Base-by-base conservation (phyloP, 257 asterid genomes). In the Rhazya stricta region DNA sequence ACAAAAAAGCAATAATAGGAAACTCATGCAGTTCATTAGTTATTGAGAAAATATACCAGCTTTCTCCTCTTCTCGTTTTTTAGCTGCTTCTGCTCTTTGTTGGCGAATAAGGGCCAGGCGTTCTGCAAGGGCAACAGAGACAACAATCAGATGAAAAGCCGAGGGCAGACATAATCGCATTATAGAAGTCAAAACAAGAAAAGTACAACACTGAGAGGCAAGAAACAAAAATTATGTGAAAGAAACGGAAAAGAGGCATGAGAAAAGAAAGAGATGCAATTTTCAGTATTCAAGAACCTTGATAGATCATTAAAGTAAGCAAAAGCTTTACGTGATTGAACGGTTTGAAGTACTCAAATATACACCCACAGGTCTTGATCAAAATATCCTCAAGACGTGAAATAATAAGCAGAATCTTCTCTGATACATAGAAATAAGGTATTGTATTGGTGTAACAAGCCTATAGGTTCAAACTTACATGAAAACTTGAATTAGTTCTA, bases 21-120 rank as follows among this genome's bases (percentile, higher is more conserved):
- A 53, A 45, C 29, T 65, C 19, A 41, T 13, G 13, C 51, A 27
- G 42, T 21, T 54, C 9, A 25, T 50, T 37, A 3, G 11, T 29
- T 37, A 29, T 23, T 57, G 0, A 15, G 27, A 36, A 56, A 58
- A 25, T 19, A 45, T 86, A 92, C 97, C 97, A 54, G 93, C 92
- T 87, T 91, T 93, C 92, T 92, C 97, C 84, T 92, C 97, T 63
- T 92, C 97, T 0, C 96, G 92, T 79, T 92, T 92, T 86, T 92
- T 90, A 21, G 97, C 96, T 78, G 97, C 96, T 36, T 92, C 96
- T 46, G 93, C 96, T 82, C 97, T 89, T 83, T 92, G 89, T 80
- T 92, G 94, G 27, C 97, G 85, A 69, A 92, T 88, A 72, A 92
- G 91, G 63, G 96, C 97, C 85, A 93, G 83, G 23, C 98, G 97